Conservation (phyloP, 169 alveolate genomes). For the Babesia sp. region DNA sequence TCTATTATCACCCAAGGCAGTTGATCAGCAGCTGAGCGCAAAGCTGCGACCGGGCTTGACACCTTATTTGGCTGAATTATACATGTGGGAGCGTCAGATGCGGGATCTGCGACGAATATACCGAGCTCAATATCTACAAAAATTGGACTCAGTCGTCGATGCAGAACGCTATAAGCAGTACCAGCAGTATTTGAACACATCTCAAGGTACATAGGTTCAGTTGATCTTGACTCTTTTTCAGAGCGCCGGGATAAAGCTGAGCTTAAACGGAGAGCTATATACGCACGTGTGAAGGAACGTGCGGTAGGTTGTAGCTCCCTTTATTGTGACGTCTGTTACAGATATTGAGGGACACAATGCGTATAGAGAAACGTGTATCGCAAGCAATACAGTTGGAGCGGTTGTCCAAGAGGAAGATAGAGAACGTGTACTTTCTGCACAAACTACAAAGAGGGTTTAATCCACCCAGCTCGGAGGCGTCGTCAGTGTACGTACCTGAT, state of each 20-base stretch:
- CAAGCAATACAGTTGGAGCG: conserved; percentile 79
- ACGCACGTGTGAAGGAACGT: conserved; percentile 49
- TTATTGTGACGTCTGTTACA: not conserved
- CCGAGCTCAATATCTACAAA: conserved; percentile 82
- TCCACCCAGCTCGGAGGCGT: not conserved
- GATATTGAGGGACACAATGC: conserved; percentile 58
- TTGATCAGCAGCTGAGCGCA: conserved; percentile 77
- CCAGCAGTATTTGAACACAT: conserved; percentile 40
- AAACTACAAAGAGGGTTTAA: conserved; percentile 73
- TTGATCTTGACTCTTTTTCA: not conserved
- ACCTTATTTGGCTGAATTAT: conserved; percentile 82
- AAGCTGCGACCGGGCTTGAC: conserved; percentile 79
- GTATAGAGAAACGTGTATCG: conserved; percentile 65
- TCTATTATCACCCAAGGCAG: conserved; percentile 74
- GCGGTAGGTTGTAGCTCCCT: conserved; percentile 21
- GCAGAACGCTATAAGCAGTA: conserved; percentile 77
- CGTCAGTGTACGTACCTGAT: conserved; percentile 20
- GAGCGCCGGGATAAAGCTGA: conserved; percentile 42
- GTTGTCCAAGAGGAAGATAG: conserved; percentile 76
- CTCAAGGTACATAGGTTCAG: conserved; percentile 53
- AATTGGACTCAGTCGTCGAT: conserved; percentile 76
- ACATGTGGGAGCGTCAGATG: conserved; percentile 86
- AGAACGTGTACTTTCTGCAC: conserved; percentile 76
- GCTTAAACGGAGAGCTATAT: conserved; percentile 46
- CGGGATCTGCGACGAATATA: conserved; percentile 76